Evolutionary conservation across 1,139 yeast species (phyloP), one percentile per base, ranked within the genome.

Genomic region (Lodderomyces jiufengensis): DNA sequence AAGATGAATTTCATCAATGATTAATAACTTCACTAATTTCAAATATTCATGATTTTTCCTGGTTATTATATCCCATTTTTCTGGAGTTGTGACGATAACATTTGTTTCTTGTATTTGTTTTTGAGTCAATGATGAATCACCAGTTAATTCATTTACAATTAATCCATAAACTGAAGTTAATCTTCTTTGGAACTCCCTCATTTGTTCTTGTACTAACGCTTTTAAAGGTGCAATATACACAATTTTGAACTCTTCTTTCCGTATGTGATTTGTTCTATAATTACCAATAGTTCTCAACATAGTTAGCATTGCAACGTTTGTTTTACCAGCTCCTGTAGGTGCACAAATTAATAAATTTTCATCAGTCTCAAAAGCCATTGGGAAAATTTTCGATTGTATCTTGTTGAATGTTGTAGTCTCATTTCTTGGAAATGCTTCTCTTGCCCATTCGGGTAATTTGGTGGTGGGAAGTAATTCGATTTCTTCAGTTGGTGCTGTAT

Each of bases 291-390:
- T 66, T 37, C 83, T 69, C 15, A 90, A 63, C 5, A 86, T 73
- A 0, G 96, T 67, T 38, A 92, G 62, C 78, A 92, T 73, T 0
- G 98, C 98, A 24, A 90, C 95, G 57, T 92, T 92, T 10, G 98
- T 92, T 56, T 92, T 92, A 64, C 98, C 98, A 3, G 97, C 97
- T 61, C 98, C 98, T 0, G 98, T 92, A 3, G 98, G 98, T 0
- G 98, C 97, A 72, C 97, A 90, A 47, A 92, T 66, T 14, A 92
- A 64, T 33, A 92, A 55, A 48, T 90, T 92, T 12, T 74, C 74
- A 50, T 85, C 94, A 1, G 75, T 61, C 8, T 72, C 57, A 49
- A 90, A 86, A 0, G 95, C 97, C 25, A 66, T 59, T 1, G 95
- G 94, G 47, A 64, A 87, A 0, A 90, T 88, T 45, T 75, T 77